Evolutionary conservation across 352 stramenopile species (phyloP).

Genomic region (Phytophthora colocasiae): DNA sequence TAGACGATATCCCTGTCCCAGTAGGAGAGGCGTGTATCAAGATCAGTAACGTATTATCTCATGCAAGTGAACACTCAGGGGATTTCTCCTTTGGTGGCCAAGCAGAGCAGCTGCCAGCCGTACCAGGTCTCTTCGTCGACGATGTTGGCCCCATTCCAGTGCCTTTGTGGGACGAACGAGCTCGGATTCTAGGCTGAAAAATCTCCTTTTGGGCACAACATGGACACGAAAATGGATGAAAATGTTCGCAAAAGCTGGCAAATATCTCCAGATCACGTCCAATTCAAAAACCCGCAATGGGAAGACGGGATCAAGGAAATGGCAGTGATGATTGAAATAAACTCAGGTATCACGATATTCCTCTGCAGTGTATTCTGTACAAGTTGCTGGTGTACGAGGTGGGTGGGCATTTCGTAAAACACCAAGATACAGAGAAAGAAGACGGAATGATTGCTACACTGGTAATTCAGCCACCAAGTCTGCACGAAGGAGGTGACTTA

Average conservation of each 20-base stretch:
- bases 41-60: slow-evolving; percentile 24
- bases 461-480: too few species aligned
- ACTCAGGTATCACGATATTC: slow-evolving; percentile 16
- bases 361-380: slow-evolving; percentile 34
- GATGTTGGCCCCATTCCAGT: slow-evolving; percentile 25
- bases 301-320: slow-evolving; percentile 12
- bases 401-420: slow-evolving; percentile 47
- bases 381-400: slow-evolving; percentile 58
- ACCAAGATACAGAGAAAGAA: slow-evolving; percentile 66
- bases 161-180: slow-evolving; percentile 11
- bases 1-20: slow-evolving; percentile 1
- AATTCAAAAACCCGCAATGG: slow-evolving; percentile 24
- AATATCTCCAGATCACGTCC: slow-evolving; percentile 12
- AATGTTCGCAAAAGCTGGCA: slow-evolving; percentile 35
- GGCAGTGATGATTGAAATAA: slow-evolving; percentile 1
- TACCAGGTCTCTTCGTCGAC: slow-evolving; percentile 20
- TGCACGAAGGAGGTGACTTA: too few species aligned
- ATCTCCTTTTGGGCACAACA: slow-evolving; percentile 38
- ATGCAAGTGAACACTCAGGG: neutral
- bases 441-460: neutral
- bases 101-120: slow-evolving; percentile 9
- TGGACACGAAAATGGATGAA: slow-evolving; percentile 29
- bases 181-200: slow-evolving; percentile 18
- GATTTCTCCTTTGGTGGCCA: slow-evolving; percentile 23
- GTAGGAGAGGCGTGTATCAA: neutral